phyloP scores from a whole-genome alignment of 306 rosid genomes.

The Castanospermum australe region DNA sequence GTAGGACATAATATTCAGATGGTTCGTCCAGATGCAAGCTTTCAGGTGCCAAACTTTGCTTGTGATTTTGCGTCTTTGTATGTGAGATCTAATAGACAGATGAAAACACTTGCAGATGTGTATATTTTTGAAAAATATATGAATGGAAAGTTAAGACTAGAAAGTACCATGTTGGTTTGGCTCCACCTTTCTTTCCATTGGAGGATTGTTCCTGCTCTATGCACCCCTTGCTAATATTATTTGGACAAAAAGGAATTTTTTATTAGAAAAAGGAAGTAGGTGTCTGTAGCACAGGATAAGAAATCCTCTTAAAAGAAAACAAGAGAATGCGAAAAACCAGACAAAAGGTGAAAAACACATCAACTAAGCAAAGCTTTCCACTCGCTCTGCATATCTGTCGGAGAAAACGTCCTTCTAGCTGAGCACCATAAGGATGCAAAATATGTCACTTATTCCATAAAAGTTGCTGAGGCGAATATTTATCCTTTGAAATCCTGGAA shows the following conservation, averaged over 20 bases:
- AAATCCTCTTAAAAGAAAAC: neutral
- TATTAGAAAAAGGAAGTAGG: constrained; percentile 9
- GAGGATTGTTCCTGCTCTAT: neutral
- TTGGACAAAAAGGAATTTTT: neutral
- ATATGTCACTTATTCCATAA: neutral
- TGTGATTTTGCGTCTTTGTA: constrained; percentile 1
- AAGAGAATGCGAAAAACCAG: neutral
- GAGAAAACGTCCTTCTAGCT: neutral
- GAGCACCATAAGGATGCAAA: neutral
- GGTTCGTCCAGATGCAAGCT: constrained; percentile 61
- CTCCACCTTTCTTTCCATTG: neutral
- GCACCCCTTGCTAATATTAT: neutral
- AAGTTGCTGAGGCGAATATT: neutral
- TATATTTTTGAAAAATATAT: neutral
- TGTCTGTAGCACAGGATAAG: neutral
- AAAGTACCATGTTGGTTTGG: neutral
- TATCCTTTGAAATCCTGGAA: neutral
- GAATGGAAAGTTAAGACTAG: neutral
- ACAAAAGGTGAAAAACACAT: neutral
- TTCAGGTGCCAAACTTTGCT: constrained; percentile 62
- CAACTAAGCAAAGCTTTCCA: neutral
- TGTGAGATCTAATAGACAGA: neutral
- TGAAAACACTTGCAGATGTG: neutral
- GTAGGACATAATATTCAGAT: constrained; percentile 47
- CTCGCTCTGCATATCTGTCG: constrained; percentile 3